Evolutionary conservation across 2,329 filamentous ascomycete species (phyloP).

Genomic region (Colletotrichum aenigma): DNA sequence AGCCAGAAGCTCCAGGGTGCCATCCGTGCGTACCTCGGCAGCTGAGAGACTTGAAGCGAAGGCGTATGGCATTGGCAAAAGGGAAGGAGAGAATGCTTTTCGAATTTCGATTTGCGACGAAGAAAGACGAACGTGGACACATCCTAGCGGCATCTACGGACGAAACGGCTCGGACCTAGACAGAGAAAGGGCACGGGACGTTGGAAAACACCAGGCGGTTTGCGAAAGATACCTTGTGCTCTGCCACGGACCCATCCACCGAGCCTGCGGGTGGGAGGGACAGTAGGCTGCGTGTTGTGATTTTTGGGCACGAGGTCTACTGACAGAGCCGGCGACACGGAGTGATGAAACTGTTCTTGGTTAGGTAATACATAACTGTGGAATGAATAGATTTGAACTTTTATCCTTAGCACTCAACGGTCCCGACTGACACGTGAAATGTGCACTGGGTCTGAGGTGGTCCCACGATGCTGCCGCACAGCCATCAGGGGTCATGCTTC

Average conservation of each 20-base stretch:
- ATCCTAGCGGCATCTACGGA: background rate
- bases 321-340: slow-evolving; percentile 7
- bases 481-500: background rate
- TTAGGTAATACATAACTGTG: slow-evolving; percentile 12
- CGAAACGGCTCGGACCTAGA: background rate
- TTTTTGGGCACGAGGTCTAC: background rate
- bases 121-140: background rate
- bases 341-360: slow-evolving; percentile 11
- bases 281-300: background rate
- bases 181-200: background rate
- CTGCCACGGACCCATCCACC: background rate
- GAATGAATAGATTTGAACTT: slow-evolving; percentile 17
- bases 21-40: slow-evolving; percentile 67
- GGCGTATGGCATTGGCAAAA: background rate
- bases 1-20: slow-evolving; percentile 82
- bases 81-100: background rate
- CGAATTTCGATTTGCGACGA: background rate
- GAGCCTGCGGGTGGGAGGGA: background rate
- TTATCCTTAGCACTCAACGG: background rate
- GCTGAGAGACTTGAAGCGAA: slow-evolving; percentile 39
- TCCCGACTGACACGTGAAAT: background rate
- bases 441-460: background rate
- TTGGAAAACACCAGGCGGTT: background rate
- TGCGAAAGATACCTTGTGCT: slow-evolving; percentile 5
- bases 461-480: background rate